Percentiles rank a stretch among this genome's conserved stretches.
These are phyloP conservation scores for Plasmodium knowlesi DNA, from an alignment of 169 alveolate species.

Conservation along the genomic window DNA sequence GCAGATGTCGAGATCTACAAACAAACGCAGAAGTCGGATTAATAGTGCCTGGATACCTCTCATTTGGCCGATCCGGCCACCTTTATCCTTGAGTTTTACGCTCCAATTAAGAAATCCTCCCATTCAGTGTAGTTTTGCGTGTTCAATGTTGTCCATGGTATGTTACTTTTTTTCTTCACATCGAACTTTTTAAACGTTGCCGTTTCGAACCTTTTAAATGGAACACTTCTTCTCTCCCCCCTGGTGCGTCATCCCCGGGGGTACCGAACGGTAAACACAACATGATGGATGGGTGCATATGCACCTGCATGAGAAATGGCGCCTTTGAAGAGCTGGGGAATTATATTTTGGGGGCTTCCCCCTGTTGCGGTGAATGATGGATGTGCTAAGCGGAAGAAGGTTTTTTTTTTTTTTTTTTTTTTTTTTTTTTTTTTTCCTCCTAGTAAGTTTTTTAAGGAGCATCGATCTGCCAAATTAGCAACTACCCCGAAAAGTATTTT, in stretches of 20 bases:
- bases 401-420: neutral
- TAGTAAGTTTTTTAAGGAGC: neutral
- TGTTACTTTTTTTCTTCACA: neutral
- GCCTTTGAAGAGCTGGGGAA: neutral
- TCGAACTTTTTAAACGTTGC: neutral
- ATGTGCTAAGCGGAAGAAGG: neutral
- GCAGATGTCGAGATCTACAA: slow-evolving; percentile 68
- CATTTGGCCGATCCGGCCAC: neutral
- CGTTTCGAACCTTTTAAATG: neutral
- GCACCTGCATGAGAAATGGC: neutral
- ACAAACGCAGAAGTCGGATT: slow-evolving; percentile 44
- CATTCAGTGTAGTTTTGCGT: neutral
- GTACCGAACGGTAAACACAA: too few species aligned
- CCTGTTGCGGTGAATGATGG: neutral
- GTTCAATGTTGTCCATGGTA: neutral
- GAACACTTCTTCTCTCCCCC: neutral
- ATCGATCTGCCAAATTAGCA: neutral
- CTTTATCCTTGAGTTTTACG: neutral
- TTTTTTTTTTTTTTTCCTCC: neutral
- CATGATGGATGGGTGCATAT: neutral
- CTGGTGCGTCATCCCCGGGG: neutral
- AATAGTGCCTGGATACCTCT: neutral
- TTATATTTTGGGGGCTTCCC: neutral
- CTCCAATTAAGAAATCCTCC: neutral
- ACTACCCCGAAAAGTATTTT: neutral